Evolutionary conservation across 441 rosid genomes (phyloP), one percentile per base, ranked within the genome.

Genomic region (Gossypium trilobum): DNA sequence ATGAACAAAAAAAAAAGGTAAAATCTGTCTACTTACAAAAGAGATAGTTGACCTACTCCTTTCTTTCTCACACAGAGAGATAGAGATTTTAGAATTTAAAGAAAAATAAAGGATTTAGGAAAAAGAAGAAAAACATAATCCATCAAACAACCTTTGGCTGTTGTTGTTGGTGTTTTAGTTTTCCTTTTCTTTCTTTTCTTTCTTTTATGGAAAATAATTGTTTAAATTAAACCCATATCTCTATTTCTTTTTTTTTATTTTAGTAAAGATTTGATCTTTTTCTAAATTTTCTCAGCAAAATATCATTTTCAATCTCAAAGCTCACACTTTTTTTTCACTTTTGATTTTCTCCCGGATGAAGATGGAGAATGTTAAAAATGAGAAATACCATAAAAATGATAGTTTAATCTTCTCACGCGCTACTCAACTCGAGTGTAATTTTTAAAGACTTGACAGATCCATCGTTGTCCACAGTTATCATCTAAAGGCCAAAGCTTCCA

Each of bases 131-230:
- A 78, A 51, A 31, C 75, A 39, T 8, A 46, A 55, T 55, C 27
- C 27, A 55, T 61, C 70, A 54, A 67, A 17, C 73, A 77, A 72
- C 74, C 74, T 68, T 67, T 50, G 68, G 78, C 8, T 42, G 73
- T 16, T 33, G 46, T 14, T 69, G 27, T 1, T 19, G 3, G 77
- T 19, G 51, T 70, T 48, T 66, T 81, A 56, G 42, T 36, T 36
- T 36, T 54, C 9, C 22, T 13, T 58, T 58, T 5, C 72, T 54
- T 74, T 77, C 3, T 13, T 58, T 58, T 5, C 70, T 54, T 74
- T 77, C 46, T 72, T 16, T 14, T 52, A 22, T 44, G 78, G 77
- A 57, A 9, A 73, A 44, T 78, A 52, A 76, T 46, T 69, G 71
- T 77, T 52, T 5, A 1, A 42, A 71, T 31, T 31, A 70, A 61